phyloP scores from a whole-genome alignment of 108 stramenopile genomes.

The Thalassiosira profunda region DNA sequence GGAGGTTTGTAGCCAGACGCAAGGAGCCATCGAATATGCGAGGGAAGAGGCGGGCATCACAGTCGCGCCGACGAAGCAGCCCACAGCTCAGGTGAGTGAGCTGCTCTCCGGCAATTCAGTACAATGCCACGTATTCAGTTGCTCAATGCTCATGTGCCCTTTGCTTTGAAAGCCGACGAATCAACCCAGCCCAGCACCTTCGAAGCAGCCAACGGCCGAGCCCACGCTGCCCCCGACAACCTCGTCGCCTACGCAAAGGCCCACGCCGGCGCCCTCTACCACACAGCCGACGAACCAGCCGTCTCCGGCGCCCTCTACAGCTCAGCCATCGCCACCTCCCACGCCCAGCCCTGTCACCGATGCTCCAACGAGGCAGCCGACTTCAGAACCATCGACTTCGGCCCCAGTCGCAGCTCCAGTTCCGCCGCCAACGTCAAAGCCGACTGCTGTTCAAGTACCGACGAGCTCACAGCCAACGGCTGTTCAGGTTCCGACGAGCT shows the following conservation, averaged over 20 bases:
- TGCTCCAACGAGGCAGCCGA: constrained; percentile 2
- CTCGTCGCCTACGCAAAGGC: not conserved
- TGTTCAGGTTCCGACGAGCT: not conserved
- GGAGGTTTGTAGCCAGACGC: constrained; percentile 33
- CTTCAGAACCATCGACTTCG: too few species aligned
- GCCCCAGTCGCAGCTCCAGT: too few species aligned
- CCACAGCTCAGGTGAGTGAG: too few species aligned
- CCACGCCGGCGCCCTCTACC: not conserved
- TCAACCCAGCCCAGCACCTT: not conserved
- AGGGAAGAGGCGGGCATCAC: not conserved
- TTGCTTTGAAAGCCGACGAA: not conserved
- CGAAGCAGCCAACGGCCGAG: not conserved
- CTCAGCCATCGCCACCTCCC: constrained; percentile 1
- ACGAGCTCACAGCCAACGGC: not conserved
- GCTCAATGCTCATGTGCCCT: not conserved
- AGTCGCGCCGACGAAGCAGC: not conserved
- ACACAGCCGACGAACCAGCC: not conserved
- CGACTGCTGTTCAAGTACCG: not conserved
- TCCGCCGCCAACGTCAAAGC: not conserved
- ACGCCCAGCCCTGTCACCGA: not conserved
- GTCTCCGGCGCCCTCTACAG: not conserved
- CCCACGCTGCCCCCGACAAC: not conserved
- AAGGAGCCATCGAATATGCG: constrained; percentile 37
- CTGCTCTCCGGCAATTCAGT: too few species aligned
- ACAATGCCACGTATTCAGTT: too few species aligned